Evolutionary conservation across 768 basidiomycete species (phyloP).

Genomic region (Boletales sp.): DNA sequence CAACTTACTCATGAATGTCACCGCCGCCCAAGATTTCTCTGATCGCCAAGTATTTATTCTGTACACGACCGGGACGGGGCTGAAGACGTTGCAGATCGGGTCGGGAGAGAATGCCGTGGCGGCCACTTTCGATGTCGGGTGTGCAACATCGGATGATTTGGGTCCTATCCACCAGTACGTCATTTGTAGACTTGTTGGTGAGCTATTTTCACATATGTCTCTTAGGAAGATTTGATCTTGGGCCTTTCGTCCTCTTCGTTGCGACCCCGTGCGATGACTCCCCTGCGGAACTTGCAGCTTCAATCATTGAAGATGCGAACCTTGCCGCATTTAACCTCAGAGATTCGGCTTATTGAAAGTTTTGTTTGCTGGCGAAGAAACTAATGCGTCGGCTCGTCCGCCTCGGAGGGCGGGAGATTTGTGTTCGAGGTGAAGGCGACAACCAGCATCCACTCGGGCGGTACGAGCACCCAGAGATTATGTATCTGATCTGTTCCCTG

Average conservation of each 20-base stretch:
- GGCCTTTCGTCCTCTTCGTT: slow-evolving; percentile 67
- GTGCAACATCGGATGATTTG: slow-evolving; percentile 25
- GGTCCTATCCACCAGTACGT: slow-evolving; percentile 30
- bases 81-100: slow-evolving; percentile 71
- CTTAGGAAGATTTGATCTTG: slow-evolving; percentile 63
- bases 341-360: slow-evolving; percentile 81
- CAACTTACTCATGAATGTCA: no score
- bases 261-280: slow-evolving; percentile 28
- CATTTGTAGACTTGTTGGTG: not conserved
- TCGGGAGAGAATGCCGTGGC: slow-evolving; percentile 68
- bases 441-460: slow-evolving; percentile 72
- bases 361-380: slow-evolving; percentile 90
- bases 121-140: slow-evolving; percentile 49
- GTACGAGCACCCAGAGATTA: slow-evolving; percentile 74
- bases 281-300: slow-evolving; percentile 47
- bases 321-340: slow-evolving; percentile 86
- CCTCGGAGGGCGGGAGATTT: slow-evolving; percentile 69
- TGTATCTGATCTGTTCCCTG: slow-evolving; percentile 86
- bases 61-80: slow-evolving; percentile 94
- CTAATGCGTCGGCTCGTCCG: slow-evolving; percentile 58
- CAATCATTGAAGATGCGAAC: slow-evolving; percentile 71
- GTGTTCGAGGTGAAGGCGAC: slow-evolving; percentile 74
- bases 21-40: no score
- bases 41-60: slow-evolving; percentile 54
- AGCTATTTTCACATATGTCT: slow-evolving; percentile 32